Evolutionary conservation across 352 stramenopile genomes (phyloP), one percentile per base, ranked within the genome.

Genomic region (Phytophthora niederhauseri): DNA sequence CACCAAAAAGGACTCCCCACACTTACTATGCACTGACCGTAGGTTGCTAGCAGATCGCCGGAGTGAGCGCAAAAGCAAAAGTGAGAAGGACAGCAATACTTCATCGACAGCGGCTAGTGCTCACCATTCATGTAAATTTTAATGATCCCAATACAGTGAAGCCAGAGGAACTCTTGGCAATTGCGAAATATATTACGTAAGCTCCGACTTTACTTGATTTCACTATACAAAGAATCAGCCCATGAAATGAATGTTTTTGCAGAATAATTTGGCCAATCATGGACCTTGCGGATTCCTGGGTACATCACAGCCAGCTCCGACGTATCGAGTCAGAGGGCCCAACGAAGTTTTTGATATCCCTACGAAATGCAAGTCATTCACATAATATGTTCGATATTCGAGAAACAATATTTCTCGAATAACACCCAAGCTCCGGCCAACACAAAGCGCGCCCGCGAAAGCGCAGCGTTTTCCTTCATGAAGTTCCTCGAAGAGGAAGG

Each of bases 381-480:
- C 53, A n/a, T n/a, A n/a, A 49, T 69, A 53, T 53, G n/a, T n/a
- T n/a, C n/a, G n/a, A n/a, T n/a, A n/a, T n/a, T n/a, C n/a, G n/a
- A n/a, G n/a, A n/a, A n/a, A n/a, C n/a, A n/a, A 49, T 69, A 53
- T 53, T 53, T 53, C 30, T 2, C 30, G 3, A 61, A 65, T 64
- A 59, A 51, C 51, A 56, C 36, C 4, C n/a, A 61, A 68, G 17
- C 49, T 46, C 57, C 66, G 17, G 41, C 17, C 3, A 78, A 72
- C 64, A 68, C 71, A n/a, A 78, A 78, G 31, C 56, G 55, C 11
- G 69, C 55, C 4, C 38, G 49, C 11, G 7, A 41, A 6, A 63
- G 55, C n/a, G 54, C 68, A 11, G 41, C 54, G 20, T 66, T 56
- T 28, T 34, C 51, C 7, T 76, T 76, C 57, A 48, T 28, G n/a